Base-by-base conservation (phyloP, 805 yeast species). In the Jamesozyma spencerorum region DNA sequence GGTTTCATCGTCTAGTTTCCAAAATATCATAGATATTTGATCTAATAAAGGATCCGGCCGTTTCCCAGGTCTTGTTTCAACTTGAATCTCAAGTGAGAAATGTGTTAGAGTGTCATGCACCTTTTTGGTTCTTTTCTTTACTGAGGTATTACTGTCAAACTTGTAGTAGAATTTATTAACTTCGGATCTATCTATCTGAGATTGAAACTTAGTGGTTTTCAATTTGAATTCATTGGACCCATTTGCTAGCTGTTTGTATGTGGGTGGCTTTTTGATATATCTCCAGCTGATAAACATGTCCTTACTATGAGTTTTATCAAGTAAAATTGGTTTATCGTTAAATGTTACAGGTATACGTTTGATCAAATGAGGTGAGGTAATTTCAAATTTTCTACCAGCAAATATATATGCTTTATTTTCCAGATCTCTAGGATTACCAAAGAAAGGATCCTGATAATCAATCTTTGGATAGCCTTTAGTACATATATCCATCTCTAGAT, bases 61-160 rank as follows among this genome's bases (percentile, higher is more conserved):
- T 10, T 65, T 57, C 6, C 61, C 65, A 0, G 59, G 69, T n/a
- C 75, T 56, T 0, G 81, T 72, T 34, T 71, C 71, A 0, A 74
- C 77, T 58, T 81, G 88, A 0, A 85, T 54, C 51, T 90, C 97
- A 40, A 85, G 47, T 5, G 72, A 65, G 27, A 87, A 60, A n/a
- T 76, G 67, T 0, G 81, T 68, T 51, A 87, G 52, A 19, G 70
- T 63, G 37, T 67, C 68, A 44, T 65, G 72, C 2, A 69, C 47
- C 55, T 67, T 4, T 68, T 68, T 40, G 53, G 60, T 44, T 65
- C 57, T 32, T 53, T 57, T 44, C 55, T 60, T 48, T 51, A 55
- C 14, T 4, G 46, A 26, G 2, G 39, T 35, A 10, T 36, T 40
- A 31, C 43, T 49, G 5, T 29, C 22, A 30, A 17, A 36, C 14